phyloP scores from a whole-genome alignment of 495 filamentous ascomycete genomes.

The Neurospora sp. region DNA sequence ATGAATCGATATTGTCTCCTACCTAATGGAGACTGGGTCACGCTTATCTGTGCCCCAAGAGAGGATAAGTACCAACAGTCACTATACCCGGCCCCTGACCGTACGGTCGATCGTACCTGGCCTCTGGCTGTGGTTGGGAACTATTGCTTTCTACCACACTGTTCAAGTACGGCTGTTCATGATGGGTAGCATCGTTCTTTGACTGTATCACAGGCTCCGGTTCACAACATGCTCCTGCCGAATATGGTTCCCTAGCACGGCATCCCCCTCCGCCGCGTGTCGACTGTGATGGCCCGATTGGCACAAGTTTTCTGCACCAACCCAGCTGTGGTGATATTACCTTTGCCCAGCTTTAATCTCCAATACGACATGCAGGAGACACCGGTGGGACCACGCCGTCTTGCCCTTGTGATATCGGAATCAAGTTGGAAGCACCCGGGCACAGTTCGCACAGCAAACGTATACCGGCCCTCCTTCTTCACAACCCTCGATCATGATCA shows the following conservation, averaged over 20 bases:
- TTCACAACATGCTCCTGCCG: not conserved
- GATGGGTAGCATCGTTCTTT: not conserved
- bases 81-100: not conserved
- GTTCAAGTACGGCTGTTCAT: not conserved
- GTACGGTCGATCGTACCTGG: not conserved
- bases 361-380: not conserved
- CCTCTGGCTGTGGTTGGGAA: not conserved
- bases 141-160: not conserved
- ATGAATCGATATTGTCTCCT: not conserved
- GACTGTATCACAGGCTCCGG: not conserved
- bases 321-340: not conserved
- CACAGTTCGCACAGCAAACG: not conserved
- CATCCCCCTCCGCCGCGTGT: not conserved
- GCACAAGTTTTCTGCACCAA: not conserved
- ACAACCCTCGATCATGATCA: not conserved
- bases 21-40: not conserved
- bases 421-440: not conserved
- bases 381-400: not conserved
- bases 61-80: not conserved
- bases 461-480: not conserved
- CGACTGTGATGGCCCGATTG: not conserved
- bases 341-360: not conserved
- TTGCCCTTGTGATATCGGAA: not conserved
- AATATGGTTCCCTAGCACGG: not conserved
- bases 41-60: not conserved